These are phyloP conservation scores for Lasiodiplodia sp. DNA, from an alignment of 2,329 filamentous ascomycete genomes.

Conservation along the genomic window DNA sequence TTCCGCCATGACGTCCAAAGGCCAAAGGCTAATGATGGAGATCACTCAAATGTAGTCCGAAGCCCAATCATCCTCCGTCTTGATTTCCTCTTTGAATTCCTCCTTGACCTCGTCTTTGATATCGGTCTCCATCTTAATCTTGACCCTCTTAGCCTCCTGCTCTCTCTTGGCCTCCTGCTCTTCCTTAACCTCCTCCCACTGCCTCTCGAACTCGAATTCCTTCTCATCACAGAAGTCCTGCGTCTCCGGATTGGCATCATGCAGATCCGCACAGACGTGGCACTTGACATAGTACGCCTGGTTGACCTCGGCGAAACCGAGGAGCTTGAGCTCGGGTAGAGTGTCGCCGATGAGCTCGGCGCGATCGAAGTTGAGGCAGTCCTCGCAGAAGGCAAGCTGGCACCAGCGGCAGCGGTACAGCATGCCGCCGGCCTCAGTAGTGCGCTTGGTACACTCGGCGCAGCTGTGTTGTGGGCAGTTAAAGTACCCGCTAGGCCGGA, in stretches of 20 bases:
- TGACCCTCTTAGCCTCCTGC: not conserved
- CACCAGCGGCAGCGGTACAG: constrained; percentile 61
- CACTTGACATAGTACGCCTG: constrained; percentile 64
- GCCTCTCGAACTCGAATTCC: not conserved
- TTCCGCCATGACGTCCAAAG: too few relatives aligned
- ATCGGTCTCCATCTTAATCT: not conserved
- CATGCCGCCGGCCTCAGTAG: constrained; percentile 56
- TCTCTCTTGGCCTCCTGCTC: not conserved
- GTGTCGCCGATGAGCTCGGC: constrained; percentile 60
- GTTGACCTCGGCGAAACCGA: constrained; percentile 51
- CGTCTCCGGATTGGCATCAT: constrained; percentile 31
- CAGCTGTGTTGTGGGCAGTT: constrained; percentile 65
- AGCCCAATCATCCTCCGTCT: not conserved
- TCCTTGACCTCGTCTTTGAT: not conserved
- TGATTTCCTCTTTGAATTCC: not conserved
- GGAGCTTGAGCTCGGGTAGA: constrained; percentile 60
- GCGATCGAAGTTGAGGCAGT: constrained; percentile 63
- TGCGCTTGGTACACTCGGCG: constrained; percentile 60
- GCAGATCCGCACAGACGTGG: constrained; percentile 46
- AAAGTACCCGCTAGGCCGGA: constrained; percentile 56
- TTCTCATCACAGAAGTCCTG: not conserved
- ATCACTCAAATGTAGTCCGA: not conserved
- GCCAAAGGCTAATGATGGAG: too few relatives aligned
- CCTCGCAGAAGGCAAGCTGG: constrained; percentile 63
- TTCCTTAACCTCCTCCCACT: not conserved